These are phyloP conservation scores for Plantago elongata DNA, from an alignment of 257 asterid genomes.

Conservation along the genomic window DNA sequence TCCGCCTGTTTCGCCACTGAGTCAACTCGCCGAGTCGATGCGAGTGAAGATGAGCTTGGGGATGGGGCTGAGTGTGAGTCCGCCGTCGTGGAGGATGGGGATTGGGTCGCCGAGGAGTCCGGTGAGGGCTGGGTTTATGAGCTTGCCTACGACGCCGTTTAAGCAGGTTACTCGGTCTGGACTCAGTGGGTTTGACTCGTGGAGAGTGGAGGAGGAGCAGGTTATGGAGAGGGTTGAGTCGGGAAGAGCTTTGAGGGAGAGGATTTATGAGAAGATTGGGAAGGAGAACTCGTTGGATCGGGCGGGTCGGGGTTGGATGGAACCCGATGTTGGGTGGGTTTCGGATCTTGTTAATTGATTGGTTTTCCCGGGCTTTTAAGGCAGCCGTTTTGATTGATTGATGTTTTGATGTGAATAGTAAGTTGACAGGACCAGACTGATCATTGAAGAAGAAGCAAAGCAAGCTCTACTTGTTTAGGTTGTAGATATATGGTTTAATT, in stretches of 20 bases:
- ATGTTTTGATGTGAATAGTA: background rate
- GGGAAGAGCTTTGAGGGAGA: conserved; percentile 39
- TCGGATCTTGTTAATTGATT: conserved; percentile 49
- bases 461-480: conserved; percentile 8
- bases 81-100: conserved; percentile 34
- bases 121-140: conserved; percentile 25
- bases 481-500: conserved; percentile 8
- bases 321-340: conserved; percentile 54
- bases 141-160: conserved; percentile 37
- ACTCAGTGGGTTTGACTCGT: conserved; percentile 23
- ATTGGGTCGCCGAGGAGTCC: conserved; percentile 37
- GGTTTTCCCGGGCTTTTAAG: conserved; percentile 8
- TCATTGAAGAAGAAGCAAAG: background rate
- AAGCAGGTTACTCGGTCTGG: conserved; percentile 31
- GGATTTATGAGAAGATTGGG: conserved; percentile 40
- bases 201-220: conserved; percentile 37
- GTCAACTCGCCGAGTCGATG: conserved; percentile 36
- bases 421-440: background rate
- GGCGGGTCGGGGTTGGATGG: conserved; percentile 14
- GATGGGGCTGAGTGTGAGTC: conserved; percentile 33
- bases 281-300: conserved; percentile 41
- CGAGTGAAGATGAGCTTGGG: conserved; percentile 27
- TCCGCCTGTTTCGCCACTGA: conserved; percentile 36
- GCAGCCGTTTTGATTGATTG: conserved; percentile 10
- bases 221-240: conserved; percentile 51